phyloP scores from a whole-genome alignment of 768 basidiomycete species.

The Amylocystis lapponica region DNA sequence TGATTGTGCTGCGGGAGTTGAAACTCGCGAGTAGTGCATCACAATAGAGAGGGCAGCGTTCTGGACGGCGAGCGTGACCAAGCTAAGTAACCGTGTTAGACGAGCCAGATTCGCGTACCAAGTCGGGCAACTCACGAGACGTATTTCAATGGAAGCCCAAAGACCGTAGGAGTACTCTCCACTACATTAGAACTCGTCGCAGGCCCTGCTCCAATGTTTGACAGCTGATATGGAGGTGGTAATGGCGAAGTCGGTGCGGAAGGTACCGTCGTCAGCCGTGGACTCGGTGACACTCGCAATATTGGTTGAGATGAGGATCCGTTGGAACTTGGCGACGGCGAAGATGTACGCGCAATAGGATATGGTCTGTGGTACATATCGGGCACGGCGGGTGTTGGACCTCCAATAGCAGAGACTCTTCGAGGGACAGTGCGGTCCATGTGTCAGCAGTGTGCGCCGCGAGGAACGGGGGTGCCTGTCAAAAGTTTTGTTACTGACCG shows the following conservation, averaged over 20 bases:
- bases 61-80: conserved; percentile 87
- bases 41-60: conserved; percentile 95
- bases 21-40: conserved; percentile 97
- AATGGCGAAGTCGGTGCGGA: conserved; percentile 14
- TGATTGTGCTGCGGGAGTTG: conserved; percentile 65
- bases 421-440: conserved; percentile 19
- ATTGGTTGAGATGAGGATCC: conserved; percentile 18
- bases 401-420: conserved; percentile 21
- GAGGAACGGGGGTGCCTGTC: too few relatives aligned
- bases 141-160: conserved; percentile 74
- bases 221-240: conserved; percentile 13
- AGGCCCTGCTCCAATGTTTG: conserved; percentile 3
- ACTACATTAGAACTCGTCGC: conserved; percentile 6
- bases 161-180: conserved; percentile 45
- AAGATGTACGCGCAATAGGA: conserved; percentile 41
- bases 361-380: conserved; percentile 62
- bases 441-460: neutral
- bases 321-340: conserved; percentile 41
- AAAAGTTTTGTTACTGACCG: too few relatives aligned
- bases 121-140: conserved; percentile 52
- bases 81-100: conserved; percentile 31
- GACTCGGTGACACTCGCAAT: conserved; percentile 17
- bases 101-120: conserved; percentile 2
- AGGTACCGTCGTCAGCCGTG: conserved; percentile 30
- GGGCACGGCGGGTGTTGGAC: conserved; percentile 24